Base-by-base conservation (phyloP, 1,284 basidiomycete species). In the Rhodotorula sp. region DNA sequence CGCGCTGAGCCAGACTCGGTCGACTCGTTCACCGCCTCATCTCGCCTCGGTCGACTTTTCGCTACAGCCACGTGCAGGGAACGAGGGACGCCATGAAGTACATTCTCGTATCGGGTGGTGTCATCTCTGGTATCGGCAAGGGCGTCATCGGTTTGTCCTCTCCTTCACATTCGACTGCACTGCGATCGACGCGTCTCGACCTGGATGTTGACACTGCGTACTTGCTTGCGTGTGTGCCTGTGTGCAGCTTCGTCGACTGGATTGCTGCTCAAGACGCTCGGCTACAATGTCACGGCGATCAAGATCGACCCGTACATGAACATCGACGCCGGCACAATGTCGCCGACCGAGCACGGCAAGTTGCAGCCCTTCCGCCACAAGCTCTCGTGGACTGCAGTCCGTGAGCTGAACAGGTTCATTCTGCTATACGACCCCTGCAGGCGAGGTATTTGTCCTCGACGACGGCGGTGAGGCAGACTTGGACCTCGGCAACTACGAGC, bases 251-350 rank as follows among this genome's bases (percentile, higher is more conserved):
- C 95, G 56, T 98, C 95, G 72, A 98, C 97, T 23, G 95, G 95
- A 74, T 85, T 99, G 64, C 86, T 99, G 66, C 86, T 99, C 81
- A 98, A 98, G 85, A 98, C 93, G 61, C 88, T 90, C 48, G 95
- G 95, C 59, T 85, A 97, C 75, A 95, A 94, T 82, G 95, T 98
- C 79, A 99, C 97, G 3, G 91, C 97, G 38, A 98, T 99, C 86
- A 99, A 99, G 84, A 98, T 99, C 78, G 95, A 99, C 82, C 95
- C 95, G 31, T 99, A 99, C 81, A 98, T 99, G 95, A 99, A 99
- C 84, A 97, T 99, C 79, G 95, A 99, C 86, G 97, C 95, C 50
- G 97, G 97, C 57, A 98, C 95, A 47, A 99, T 99, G 95, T 88
- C 93, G 56, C 97, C 95, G 19, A 97, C 94, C 49, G 95, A 99